A percentile compares a stretch with the other conserved stretches of the same genome.
Conservation (phyloP, 225 moss, liverwort and hornwort genomes). For the Pseudisothecium myosuroides region DNA sequence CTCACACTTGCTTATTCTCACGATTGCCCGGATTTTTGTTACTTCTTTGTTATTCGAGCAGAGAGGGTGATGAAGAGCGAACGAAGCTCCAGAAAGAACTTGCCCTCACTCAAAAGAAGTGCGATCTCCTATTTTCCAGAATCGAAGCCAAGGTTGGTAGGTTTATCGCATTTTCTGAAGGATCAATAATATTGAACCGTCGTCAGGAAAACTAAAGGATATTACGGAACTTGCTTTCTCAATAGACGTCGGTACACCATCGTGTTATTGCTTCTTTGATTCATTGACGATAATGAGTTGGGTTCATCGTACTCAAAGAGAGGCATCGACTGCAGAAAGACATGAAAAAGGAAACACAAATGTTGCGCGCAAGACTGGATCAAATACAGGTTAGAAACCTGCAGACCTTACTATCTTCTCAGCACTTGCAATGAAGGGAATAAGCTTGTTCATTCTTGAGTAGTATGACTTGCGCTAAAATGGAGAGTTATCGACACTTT, state of each 20-base stretch:
- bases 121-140: constrained; percentile 51
- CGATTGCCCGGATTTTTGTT: not conserved
- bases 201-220: not conserved
- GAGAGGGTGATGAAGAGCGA: constrained; percentile 38
- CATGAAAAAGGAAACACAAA: constrained; percentile 34
- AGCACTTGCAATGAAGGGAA: not conserved
- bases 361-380: constrained; percentile 36
- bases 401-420: not conserved
- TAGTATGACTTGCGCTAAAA: not conserved
- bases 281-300: not conserved
- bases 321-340: constrained; percentile 38
- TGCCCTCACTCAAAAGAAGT: constrained; percentile 45
- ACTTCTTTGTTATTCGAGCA: not conserved
- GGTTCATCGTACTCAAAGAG: not conserved
- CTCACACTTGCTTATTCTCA: not conserved
- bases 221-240: not conserved
- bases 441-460: not conserved
- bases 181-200: not conserved
- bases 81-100: constrained; percentile 49
- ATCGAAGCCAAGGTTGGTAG: constrained; percentile 42
- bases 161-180: not conserved
- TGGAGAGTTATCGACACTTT: not conserved
- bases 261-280: not conserved
- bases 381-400: constrained; percentile 37
- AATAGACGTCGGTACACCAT: not conserved